Evolutionary conservation across 805 yeast genomes (phyloP).

Genomic region (Wickerhamomyces chambardii): DNA sequence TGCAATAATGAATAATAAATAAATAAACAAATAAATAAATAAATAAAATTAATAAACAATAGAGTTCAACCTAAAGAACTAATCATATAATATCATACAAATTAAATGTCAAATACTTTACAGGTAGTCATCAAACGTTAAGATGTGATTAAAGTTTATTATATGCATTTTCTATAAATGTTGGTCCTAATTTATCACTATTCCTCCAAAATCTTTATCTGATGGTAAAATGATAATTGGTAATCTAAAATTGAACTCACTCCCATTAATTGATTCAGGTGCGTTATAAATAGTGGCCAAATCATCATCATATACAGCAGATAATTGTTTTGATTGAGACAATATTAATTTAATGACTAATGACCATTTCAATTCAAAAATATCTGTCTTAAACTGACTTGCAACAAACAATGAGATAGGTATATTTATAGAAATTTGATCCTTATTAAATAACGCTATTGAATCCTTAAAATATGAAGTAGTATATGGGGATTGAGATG

Average conservation of each 20-base stretch:
- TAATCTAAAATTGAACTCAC: constrained; percentile 31
- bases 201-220: constrained; percentile 38
- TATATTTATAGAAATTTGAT: constrained; percentile 19
- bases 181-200: constrained; percentile 5
- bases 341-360: constrained; percentile 26
- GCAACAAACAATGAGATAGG: constrained; percentile 25
- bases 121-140: too few species aligned
- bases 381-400: constrained; percentile 28
- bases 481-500: constrained; percentile 4
- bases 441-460: constrained; percentile 19
- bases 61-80: too few species aligned
- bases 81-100: too few species aligned
- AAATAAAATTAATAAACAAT: too few species aligned
- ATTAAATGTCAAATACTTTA: too few species aligned
- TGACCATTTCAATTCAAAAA: constrained; percentile 30
- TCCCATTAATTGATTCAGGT: constrained; percentile 25
- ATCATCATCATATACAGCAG: constrained; percentile 23
- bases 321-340: constrained; percentile 10
- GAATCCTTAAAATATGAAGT: constrained; percentile 21
- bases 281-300: constrained; percentile 25
- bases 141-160: too few species aligned
- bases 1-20: too few species aligned
- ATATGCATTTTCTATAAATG: too few species aligned
- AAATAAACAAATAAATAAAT: too few species aligned
- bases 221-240: constrained; percentile 38